These are phyloP conservation scores for Cotoneaster glaucophyllus DNA, from an alignment of 306 rosid genomes.

Conservation along the genomic window DNA sequence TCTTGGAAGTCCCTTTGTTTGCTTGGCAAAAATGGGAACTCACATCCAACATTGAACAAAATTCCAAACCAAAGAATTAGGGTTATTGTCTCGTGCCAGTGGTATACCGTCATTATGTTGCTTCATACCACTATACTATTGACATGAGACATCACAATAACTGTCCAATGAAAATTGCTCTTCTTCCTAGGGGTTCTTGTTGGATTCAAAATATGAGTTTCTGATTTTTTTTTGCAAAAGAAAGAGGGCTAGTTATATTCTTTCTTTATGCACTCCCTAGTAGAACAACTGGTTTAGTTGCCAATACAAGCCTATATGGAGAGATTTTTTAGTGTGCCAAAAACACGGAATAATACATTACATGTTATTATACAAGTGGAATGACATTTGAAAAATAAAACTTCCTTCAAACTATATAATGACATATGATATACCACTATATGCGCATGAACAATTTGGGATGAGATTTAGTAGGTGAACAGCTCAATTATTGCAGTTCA, in stretches of 20 bases:
- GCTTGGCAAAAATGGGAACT: conserved; percentile 23
- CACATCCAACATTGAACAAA: neutral
- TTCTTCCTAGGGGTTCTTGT: neutral
- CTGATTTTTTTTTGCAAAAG: neutral
- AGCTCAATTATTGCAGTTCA: neutral
- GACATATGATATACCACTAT: too few species aligned
- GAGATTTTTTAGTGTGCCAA: too few species aligned
- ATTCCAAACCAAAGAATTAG: neutral
- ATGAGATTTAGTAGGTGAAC: conserved; percentile 1
- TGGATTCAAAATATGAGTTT: neutral
- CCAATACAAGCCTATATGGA: conserved; percentile 3
- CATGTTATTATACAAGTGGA: too few species aligned
- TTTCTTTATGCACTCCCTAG: neutral
- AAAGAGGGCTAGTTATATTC: neutral
- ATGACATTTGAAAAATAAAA: too few species aligned
- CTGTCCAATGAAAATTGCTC: neutral
- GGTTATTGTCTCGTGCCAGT: neutral
- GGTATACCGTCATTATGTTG: too few species aligned
- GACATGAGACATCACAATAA: too few species aligned
- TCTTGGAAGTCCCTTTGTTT: conserved; percentile 33
- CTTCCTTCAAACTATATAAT: too few species aligned
- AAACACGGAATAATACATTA: too few species aligned
- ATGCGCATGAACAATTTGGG: neutral
- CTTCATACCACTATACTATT: too few species aligned
- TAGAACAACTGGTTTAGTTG: conserved; percentile 2